A percentile compares a stretch with the other conserved stretches of the same genome.
phyloP scores from a whole-genome alignment of 192 early-diverging fungal genomes.

The Backusella liffmaniae region DNA sequence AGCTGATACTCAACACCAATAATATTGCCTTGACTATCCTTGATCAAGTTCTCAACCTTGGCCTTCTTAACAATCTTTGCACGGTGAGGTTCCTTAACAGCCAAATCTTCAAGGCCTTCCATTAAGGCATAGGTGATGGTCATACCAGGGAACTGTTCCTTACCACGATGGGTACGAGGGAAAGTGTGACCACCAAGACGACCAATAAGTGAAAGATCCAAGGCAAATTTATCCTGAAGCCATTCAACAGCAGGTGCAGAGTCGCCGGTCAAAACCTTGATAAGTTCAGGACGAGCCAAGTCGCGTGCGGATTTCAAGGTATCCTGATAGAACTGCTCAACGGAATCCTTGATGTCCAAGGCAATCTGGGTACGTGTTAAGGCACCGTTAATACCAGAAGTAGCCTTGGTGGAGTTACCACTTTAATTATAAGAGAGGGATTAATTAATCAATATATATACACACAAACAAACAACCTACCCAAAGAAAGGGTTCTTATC shows the following conservation, averaged over 20 bases:
- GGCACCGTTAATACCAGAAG: conserved; percentile 96
- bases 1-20: conserved; percentile 80
- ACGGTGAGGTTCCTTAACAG: conserved; percentile 63
- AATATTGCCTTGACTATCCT: conserved; percentile 60
- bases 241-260: conserved; percentile 89
- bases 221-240: conserved; percentile 85
- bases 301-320: conserved; percentile 86
- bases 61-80: conserved; percentile 84
- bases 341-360: conserved; percentile 74
- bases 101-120: conserved; percentile 74
- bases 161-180: conserved; percentile 92
- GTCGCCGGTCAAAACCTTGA: conserved; percentile 82
- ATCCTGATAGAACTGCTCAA: conserved; percentile 83
- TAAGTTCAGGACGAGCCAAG: conserved; percentile 74
- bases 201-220: conserved; percentile 86
- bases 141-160: conserved; percentile 84
- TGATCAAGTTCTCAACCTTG: conserved; percentile 71
- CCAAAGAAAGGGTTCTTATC: conserved; percentile 92
- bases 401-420: conserved; percentile 98
- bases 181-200: conserved; percentile 93
- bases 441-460: background rate
- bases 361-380: conserved; percentile 80
- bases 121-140: conserved; percentile 92
- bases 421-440: conserved; percentile 18
- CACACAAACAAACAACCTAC: conserved; percentile 17